Percentiles rank a stretch among this genome's conserved stretches.
Conservation (phyloP, 352 stramenopile genomes). For the Phytophthora rubi region DNA sequence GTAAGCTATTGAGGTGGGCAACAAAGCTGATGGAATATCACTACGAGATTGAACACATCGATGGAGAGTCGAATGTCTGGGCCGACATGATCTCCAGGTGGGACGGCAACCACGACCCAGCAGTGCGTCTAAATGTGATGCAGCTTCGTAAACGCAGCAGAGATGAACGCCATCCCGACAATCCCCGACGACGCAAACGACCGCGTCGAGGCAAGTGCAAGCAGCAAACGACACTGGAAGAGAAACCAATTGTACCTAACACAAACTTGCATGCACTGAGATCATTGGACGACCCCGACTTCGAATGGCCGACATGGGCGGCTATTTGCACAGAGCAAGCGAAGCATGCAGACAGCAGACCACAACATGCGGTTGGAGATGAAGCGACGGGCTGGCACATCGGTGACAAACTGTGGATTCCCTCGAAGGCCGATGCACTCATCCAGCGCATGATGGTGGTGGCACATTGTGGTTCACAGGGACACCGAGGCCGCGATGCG, state of each 20-base stretch:
- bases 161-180: background rate
- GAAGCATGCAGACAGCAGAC: background rate
- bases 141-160: background rate
- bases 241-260: too few species aligned
- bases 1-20: conserved; percentile 1
- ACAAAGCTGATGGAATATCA: conserved; percentile 13
- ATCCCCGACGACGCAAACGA: too few species aligned
- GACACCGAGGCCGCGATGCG: background rate
- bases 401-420: conserved; percentile 7
- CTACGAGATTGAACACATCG: conserved; percentile 18
- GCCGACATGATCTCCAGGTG: conserved; percentile 16
- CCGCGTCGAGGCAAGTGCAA: too few species aligned
- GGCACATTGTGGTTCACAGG: conserved; percentile 9
- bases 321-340: too few species aligned
- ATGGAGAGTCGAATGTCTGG: conserved; percentile 12
- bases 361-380: background rate
- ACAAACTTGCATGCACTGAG: too few species aligned
- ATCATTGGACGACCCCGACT: too few species aligned
- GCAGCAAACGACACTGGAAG: too few species aligned
- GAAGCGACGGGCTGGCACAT: background rate
- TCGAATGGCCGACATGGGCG: too few species aligned
- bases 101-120: conserved; percentile 1
- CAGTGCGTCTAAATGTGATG: background rate
- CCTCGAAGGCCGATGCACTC: background rate
- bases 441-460: conserved; percentile 4